Evolutionary conservation across 306 rosid species (phyloP), one percentile per base, ranked within the genome.

Genomic region (Vachellia pachyceras): DNA sequence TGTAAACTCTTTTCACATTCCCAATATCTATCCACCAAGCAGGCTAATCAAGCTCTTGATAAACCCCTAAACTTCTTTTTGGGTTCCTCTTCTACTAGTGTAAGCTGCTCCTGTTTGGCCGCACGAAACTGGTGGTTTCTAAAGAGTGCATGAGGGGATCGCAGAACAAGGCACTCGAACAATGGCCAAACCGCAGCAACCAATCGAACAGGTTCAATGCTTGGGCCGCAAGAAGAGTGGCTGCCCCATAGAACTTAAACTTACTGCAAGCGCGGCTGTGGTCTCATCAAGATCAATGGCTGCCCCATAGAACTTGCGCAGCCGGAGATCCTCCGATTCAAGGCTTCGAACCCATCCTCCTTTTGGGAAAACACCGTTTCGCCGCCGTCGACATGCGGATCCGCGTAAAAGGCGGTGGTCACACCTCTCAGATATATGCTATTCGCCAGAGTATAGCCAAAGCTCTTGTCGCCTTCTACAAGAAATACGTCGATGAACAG

Each of bases 401-500:
- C 57, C 91, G 97, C 9, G 95, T 94, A 50, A 91, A 86, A 63
- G 97, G 98, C 0, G 97, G 97, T 6, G 98, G 98, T 1, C 91
- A 91, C 90, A 91, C 91, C 7, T 91, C 98, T 0, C 97, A 94
- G 90, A 94, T 91, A 47, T 94, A 94, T 79, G 97, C 97, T 18
- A 91, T 91, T 9, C 83, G 98, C 1, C 98, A 94, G 84, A 94
- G 98, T 79, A 91, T 94, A 0, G 95, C 97, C 0, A 94, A 91
- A 64, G 98, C 98, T 0, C 85, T 94, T 5, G 97, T 94, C 0
- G 95, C 98, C 6, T 94, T 68, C 77, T 91, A 91, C 86, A 95
- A 94, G 89, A 94, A 94, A 84, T 94, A 78, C 37, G 97, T 94
- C 0, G 98, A 94, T n/a, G 97, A 94, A n/a, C 98, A 94, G 84